Evolutionary conservation across 257 asterid genomes (phyloP).

Genomic region (Ajuga chamaepitys): DNA sequence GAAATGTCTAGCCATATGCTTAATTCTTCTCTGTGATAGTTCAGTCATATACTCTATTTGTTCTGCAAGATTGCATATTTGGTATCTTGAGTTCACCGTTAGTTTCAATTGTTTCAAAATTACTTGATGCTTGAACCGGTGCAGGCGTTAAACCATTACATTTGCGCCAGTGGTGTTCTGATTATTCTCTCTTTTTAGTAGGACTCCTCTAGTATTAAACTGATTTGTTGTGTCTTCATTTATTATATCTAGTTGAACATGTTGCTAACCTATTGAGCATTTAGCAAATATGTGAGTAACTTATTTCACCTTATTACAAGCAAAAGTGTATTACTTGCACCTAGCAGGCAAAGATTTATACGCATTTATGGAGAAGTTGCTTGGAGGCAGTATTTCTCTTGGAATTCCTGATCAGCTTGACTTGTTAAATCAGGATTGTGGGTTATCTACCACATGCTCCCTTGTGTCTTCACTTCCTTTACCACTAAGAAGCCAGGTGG

Average conservation of each 20-base stretch:
- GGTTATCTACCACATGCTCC: constrained; percentile 39
- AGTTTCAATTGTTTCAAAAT: neutral
- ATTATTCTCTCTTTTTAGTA: too few species aligned
- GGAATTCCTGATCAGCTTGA: constrained; percentile 14
- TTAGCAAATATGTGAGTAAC: neutral
- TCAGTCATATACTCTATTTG: neutral
- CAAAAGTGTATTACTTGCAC: neutral
- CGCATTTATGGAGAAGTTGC: neutral
- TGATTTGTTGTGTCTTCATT: neutral
- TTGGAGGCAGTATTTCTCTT: neutral
- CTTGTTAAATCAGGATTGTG: constrained; percentile 57
- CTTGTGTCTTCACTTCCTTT: constrained; percentile 64
- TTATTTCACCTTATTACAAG: neutral
- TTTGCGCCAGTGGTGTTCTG: too few species aligned
- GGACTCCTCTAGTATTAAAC: neutral
- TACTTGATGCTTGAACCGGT: neutral
- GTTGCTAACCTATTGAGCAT: neutral
- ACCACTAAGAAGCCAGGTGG: constrained; percentile 50
- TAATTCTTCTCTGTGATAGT: neutral
- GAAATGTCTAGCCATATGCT: neutral
- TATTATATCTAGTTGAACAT: neutral
- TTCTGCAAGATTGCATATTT: neutral
- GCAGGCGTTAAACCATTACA: too few species aligned
- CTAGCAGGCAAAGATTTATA: neutral
- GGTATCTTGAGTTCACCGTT: neutral